Evolutionary conservation across 495 filamentous ascomycete species (phyloP).

Genomic region (Podospora comata): DNA sequence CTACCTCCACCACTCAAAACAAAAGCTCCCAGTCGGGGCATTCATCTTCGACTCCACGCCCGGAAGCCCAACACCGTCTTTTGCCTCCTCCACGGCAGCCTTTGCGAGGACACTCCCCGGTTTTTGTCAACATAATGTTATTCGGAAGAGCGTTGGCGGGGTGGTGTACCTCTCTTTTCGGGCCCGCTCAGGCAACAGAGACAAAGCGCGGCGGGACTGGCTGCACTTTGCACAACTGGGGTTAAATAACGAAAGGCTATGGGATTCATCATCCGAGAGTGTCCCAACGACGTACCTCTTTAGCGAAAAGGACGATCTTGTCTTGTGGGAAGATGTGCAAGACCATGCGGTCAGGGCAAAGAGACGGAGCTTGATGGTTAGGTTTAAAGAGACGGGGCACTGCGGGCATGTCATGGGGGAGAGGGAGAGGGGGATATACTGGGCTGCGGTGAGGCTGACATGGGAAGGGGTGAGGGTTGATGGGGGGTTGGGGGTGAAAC

Average conservation of each 20-base stretch:
- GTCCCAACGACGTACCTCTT: conserved; percentile 35
- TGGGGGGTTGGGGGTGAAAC: conserved; percentile 12
- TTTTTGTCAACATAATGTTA: neutral
- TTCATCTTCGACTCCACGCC: conserved; percentile 39
- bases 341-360: conserved; percentile 28
- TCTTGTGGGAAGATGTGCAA: conserved; percentile 35
- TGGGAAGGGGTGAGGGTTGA: conserved; percentile 24
- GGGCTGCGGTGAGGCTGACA: conserved; percentile 24
- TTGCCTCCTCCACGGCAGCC: neutral
- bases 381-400: conserved; percentile 35
- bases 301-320: conserved; percentile 35
- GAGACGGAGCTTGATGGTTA: conserved; percentile 27
- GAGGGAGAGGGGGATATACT: conserved; percentile 26
- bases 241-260: conserved; percentile 29
- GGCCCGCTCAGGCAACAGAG: neutral
- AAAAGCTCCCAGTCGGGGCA: conserved; percentile 27
- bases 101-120: neutral
- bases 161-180: neutral
- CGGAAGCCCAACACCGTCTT: conserved; percentile 15
- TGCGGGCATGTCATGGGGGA: conserved; percentile 28
- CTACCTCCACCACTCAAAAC: conserved; percentile 21
- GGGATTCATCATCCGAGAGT: conserved; percentile 11
- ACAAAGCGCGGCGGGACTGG: neutral
- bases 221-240: conserved; percentile 19
- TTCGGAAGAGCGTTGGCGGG: neutral